These are phyloP conservation scores for Colletotrichum magnum DNA, from an alignment of 2,329 filamentous ascomycete species.

Conservation along the genomic window DNA sequence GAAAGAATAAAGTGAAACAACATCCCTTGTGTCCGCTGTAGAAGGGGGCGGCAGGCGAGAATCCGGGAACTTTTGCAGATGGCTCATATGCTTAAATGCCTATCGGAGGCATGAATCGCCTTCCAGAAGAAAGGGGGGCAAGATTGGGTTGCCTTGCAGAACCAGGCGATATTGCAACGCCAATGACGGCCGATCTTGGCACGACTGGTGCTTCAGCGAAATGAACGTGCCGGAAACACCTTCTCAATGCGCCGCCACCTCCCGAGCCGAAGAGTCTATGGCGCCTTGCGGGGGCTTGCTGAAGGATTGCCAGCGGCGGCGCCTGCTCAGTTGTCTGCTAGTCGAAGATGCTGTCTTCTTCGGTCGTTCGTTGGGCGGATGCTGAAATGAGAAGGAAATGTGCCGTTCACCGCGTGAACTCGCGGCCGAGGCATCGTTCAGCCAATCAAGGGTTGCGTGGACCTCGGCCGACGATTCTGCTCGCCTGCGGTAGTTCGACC, in stretches of 20 bases:
- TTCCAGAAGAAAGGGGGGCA: constrained; percentile 9
- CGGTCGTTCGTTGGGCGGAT: too few relatives aligned
- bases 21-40: background rate
- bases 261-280: too few relatives aligned
- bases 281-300: too few relatives aligned
- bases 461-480: too few relatives aligned
- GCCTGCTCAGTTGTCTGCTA: too few relatives aligned
- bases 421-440: too few relatives aligned
- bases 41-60: background rate
- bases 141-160: constrained; percentile 20
- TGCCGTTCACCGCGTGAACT: too few relatives aligned
- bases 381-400: too few relatives aligned
- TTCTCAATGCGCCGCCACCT: background rate
- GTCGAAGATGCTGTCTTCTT: too few relatives aligned
- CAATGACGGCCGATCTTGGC: background rate
- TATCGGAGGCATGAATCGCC: background rate
- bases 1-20: background rate
- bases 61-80: constrained; percentile 7
- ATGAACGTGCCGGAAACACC: background rate
- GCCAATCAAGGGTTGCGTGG: too few relatives aligned
- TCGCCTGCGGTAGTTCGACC: too few relatives aligned
- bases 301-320: too few relatives aligned
- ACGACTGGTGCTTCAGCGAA: background rate
- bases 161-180: constrained; percentile 7
- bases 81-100: constrained; percentile 16